Base-by-base conservation (phyloP, 345 rosid genomes). In the Physaria fendleri region DNA sequence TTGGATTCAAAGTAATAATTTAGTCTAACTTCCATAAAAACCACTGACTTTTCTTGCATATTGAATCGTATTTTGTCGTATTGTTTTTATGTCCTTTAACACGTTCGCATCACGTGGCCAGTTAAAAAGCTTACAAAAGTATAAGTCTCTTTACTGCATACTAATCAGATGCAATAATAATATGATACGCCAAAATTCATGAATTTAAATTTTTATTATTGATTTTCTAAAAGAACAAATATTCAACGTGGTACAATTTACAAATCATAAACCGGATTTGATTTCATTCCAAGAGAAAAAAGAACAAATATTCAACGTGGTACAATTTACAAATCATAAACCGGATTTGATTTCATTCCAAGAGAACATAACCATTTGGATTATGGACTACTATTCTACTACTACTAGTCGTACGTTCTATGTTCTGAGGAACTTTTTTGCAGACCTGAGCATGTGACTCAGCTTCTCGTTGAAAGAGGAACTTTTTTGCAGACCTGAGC, bases 401-500 rank as follows among this genome's bases (percentile, higher is more conserved):
- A 49, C 33, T 28, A 10, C 58, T 64, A 43, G 68, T 29, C 13
- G 83, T 69, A 27, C 73, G 73, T 39, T 70, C 75, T n/a, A 60
- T 70, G 5, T 66, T 69, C 34, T 49, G 73, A 35, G 72, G 75
- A 45, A 78, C 51, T 23, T 57, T 74, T 62, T 71, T 63, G 6
- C 69, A 60, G 41, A 84, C 76, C 30, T 80, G 83, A 45, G 81
- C 84, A 5, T 82, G 91, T 45, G 83, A 78, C 34, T 82, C 81
- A 27, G 91, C 87, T 64, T 84, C 84, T 42, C n/a, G n/a, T n/a
- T n/a, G n/a, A n/a, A n/a, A n/a, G 73, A 35, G 72, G 75, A 45
- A 78, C 51, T 23, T 57, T 74, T 62, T 71, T 63, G 6, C 69
- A 60, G 41, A 84, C 76, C 30, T 80, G 83, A 45, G 81, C 84